Base-by-base conservation (phyloP, 352 stramenopile genomes). In the Phytophthora brassicae region DNA sequence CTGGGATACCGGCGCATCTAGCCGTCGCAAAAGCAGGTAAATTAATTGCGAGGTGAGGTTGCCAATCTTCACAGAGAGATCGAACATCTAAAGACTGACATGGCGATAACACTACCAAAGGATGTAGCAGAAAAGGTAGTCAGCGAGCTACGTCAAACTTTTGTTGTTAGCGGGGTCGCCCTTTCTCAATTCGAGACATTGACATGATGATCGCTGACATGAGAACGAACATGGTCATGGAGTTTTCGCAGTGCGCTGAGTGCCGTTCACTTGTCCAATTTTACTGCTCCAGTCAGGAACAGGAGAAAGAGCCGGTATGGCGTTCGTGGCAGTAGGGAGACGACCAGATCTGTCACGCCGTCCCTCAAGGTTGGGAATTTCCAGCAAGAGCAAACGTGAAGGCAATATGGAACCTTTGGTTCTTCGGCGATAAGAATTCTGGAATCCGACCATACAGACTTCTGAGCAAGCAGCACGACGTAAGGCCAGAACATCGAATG, bases 281-380 rank as follows among this genome's bases (percentile, higher is more conserved):
- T n/a, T 3, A 38, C 7, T 14, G 12, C 31, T 38, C 31, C 7
- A 16, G 12, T 38, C 7, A 12, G 8, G 31, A 38, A n/a, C 31
- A 38, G 12, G n/a, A n/a, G n/a, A n/a, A n/a, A n/a, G 7, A 16
- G 12, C 8, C 31, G 2, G 12, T 12, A 56, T 56, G 31, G 33
- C 1, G 12, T 2, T 36, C 48, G 19, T 46, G 48, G 48, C 1
- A 19, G 17, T 56, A 33, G 48, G 19, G 6, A 20, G 48, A 56
- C 19, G 48, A 22, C 2, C 6, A 33, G 11, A 45, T 45, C 19
- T 45, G 31, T 4, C 48, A 56, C 22, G 6, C 31, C 28, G 48
- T 56, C 1, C 48, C 48, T 19, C 28, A 36, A 14, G 20, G 13
- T 23, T 56, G 48, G 48, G 20, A 45, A 22, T 46, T 56, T 35